These are phyloP conservation scores for Wickerhamia fluorescens DNA, from an alignment of 805 yeast genomes.

Conservation along the genomic window DNA sequence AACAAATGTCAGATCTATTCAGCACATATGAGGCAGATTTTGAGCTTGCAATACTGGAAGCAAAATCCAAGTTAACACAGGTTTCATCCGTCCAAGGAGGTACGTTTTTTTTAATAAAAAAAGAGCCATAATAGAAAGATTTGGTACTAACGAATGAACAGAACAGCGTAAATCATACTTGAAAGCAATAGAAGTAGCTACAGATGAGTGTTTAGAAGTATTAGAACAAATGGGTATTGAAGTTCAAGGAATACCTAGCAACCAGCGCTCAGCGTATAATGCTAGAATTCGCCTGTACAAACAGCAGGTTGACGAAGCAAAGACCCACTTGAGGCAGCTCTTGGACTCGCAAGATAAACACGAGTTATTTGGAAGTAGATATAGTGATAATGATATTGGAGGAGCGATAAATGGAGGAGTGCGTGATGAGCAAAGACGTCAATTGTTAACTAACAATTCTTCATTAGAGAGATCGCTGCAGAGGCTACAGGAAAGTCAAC, in stretches of 20 bases:
- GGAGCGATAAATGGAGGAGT: constrained; percentile 24
- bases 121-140: neutral
- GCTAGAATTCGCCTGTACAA: constrained; percentile 70
- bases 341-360: constrained; percentile 68
- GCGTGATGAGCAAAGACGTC: constrained; percentile 69
- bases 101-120: constrained; percentile 11
- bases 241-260: constrained; percentile 76
- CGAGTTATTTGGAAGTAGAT: constrained; percentile 59
- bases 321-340: constrained; percentile 45
- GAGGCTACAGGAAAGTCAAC: constrained; percentile 77
- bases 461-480: constrained; percentile 78
- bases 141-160: constrained; percentile 24
- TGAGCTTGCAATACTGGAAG: constrained; percentile 62
- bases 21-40: constrained; percentile 64
- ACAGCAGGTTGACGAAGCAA: constrained; percentile 49
- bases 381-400: constrained; percentile 31
- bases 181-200: constrained; percentile 54
- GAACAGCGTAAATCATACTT: constrained; percentile 49
- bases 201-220: constrained; percentile 77
- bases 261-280: constrained; percentile 61
- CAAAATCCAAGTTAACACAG: constrained; percentile 55
- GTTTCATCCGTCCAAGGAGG: constrained; percentile 43
- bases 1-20: constrained; percentile 54
- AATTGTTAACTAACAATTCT: constrained; percentile 68
- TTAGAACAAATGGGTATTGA: constrained; percentile 85